Evolutionary conservation across 2,329 filamentous ascomycete genomes (phyloP), one percentile per base, ranked within the genome.

Genomic region (Gyromitra esculenta): DNA sequence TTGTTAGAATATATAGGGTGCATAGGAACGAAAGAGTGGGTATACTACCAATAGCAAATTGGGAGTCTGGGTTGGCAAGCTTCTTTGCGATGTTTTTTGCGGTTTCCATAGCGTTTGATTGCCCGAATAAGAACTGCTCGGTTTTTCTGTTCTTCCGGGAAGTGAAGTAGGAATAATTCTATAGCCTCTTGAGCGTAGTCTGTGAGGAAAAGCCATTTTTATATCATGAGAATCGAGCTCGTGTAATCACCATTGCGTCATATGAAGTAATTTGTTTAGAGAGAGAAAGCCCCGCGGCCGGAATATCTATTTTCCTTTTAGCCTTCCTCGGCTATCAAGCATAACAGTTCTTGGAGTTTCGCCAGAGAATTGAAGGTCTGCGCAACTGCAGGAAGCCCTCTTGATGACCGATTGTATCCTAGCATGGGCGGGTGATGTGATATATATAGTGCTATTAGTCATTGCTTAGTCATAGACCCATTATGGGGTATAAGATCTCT

Each of bases 31-130:
- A 31, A 4, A 21, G 35, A 4, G 25, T 18, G 45, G 25, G 21
- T 35, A 18, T 41, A 0, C 3, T 78, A 83, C 83, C 83, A 62
- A 80, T 75, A 48, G 81, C 80, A 73, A 84, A 84, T 71, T 84
- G 83, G 64, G 81, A 81, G 50, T 79, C 78, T 8, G 77, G 76
- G 71, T 79, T 70, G 5, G 79, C 81, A 35, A 79, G 79, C 3
- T 79, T 71, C 71, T 82, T 82, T 45, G 78, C 74, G 37, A 77
- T 77, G 65, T 83, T 80, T 77, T 82, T 81, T 50, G 78, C 76
- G 62, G 80, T 59, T 35, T 82, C 81, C 82, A 83, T 83, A 15
- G 37, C 25, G 39, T 39, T 45, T 52, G 21, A 9, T n/a, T n/a
- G 3, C 9, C 11, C 21, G 2, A 5, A 11, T 39, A 18, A 9